Conservation (phyloP, 345 rosid genomes). For the Citrus hindsii region DNA sequence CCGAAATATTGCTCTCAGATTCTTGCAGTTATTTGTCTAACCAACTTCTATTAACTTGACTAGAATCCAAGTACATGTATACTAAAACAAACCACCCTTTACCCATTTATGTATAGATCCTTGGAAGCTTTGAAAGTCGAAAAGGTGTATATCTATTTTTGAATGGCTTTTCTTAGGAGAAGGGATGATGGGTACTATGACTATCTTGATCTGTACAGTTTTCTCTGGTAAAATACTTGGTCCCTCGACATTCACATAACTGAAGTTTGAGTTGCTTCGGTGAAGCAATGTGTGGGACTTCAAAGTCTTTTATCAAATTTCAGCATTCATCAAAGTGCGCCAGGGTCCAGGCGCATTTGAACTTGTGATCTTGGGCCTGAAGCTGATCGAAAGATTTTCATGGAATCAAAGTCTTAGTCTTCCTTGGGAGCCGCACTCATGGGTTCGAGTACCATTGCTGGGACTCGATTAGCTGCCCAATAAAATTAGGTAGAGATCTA, state of each 20-base stretch:
- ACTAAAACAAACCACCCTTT: conserved; percentile 16
- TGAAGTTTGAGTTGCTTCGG: not conserved
- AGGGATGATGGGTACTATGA: not conserved
- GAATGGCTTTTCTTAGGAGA: not conserved
- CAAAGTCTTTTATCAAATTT: too few species aligned
- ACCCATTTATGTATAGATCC: conserved; percentile 38
- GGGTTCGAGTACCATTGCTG: too few species aligned
- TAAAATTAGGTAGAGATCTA: too few species aligned
- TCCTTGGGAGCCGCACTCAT: not conserved
- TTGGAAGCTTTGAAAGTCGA: conserved; percentile 1
- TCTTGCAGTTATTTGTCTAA: conserved; percentile 22
- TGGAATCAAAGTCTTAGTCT: not conserved
- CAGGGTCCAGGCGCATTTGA: not conserved
- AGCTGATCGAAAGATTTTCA: too few species aligned
- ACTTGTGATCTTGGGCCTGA: too few species aligned
- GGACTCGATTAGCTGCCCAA: too few species aligned
- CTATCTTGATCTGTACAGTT: conserved; percentile 12
- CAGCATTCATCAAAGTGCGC: not conserved
- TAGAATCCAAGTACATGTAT: conserved; percentile 28
- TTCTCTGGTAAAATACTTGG: not conserved
- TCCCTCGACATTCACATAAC: not conserved
- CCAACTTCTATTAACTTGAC: conserved; percentile 29
- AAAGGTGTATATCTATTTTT: conserved; percentile 29
- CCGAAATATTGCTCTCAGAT: conserved; percentile 4
- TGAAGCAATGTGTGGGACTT: not conserved